These are phyloP conservation scores for Chaetomium sp. DNA, from an alignment of 2,329 filamentous ascomycete genomes.

Conservation along the genomic window DNA sequence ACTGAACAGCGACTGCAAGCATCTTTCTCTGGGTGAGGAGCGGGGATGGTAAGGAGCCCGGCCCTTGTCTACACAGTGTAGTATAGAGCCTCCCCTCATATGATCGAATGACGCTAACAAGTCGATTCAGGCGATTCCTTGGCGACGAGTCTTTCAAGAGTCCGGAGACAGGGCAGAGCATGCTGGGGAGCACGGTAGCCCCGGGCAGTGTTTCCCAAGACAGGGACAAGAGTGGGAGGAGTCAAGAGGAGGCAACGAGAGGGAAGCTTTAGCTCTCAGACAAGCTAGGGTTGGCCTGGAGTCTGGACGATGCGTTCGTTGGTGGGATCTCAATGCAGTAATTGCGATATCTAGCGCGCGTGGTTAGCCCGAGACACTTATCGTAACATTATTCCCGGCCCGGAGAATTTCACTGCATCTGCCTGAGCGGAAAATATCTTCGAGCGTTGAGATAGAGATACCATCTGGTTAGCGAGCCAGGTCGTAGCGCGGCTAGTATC, in stretches of 20 bases:
- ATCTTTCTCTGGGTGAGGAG: constrained; percentile 73
- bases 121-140: constrained; percentile 31
- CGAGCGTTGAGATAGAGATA: too few species aligned
- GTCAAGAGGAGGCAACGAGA: constrained; percentile 1
- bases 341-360: too few species aligned
- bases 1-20: constrained; percentile 77
- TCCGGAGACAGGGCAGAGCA: constrained; percentile 21
- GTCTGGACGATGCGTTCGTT: too few species aligned
- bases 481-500: too few species aligned
- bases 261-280: constrained; percentile 13
- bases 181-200: constrained; percentile 27
- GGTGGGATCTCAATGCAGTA: too few species aligned
- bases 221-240: not conserved
- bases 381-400: too few species aligned
- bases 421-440: too few species aligned
- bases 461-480: too few species aligned
- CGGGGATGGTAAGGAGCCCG: constrained; percentile 66
- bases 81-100: not conserved
- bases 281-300: too few species aligned
- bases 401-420: too few species aligned
- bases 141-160: constrained; percentile 36
- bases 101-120: constrained; percentile 1
- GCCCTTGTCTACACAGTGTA: too few species aligned
- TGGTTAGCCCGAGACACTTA: too few species aligned
- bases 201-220: constrained; percentile 32